phyloP scores from a whole-genome alignment of 148 eudicot genomes.

The Nepenthes gracilis region DNA sequence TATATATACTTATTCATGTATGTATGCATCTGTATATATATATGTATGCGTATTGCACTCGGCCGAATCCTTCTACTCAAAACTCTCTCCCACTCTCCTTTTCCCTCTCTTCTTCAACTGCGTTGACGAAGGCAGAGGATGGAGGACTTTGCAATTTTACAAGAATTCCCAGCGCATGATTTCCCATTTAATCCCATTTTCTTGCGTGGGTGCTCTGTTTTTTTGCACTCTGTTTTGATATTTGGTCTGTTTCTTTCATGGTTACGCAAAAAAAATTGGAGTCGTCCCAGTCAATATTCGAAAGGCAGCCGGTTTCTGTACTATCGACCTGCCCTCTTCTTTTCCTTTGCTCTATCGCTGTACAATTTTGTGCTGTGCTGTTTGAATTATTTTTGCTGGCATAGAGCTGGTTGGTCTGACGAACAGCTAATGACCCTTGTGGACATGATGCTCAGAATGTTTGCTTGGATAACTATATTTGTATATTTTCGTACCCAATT shows the following conservation, averaged over 20 bases:
- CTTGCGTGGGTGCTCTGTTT: slow-evolving; percentile 17
- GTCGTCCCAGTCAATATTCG: slow-evolving; percentile 4
- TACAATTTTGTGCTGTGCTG: slow-evolving; percentile 25
- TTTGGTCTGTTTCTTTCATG: slow-evolving; percentile 23
- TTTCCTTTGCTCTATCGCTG: slow-evolving; percentile 22
- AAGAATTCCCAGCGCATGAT: slow-evolving; percentile 1
- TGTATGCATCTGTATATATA: no score
- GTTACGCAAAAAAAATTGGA: slow-evolving; percentile 16
- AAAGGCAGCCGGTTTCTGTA: slow-evolving; percentile 17
- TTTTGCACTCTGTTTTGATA: slow-evolving; percentile 23
- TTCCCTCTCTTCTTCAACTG: no score
- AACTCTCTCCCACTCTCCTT: no score
- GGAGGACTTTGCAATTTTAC: no score
- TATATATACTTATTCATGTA: no score
- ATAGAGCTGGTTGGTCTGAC: slow-evolving; percentile 32
- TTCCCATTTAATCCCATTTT: slow-evolving; percentile 13
- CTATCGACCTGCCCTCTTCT: slow-evolving; percentile 21
- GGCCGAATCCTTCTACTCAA: no score
- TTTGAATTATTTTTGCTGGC: slow-evolving; percentile 39
- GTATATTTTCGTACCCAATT: slow-evolving; percentile 34
- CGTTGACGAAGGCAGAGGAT: no score
- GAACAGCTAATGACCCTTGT: slow-evolving; percentile 26
- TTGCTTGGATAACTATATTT: slow-evolving; percentile 34
- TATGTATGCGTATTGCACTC: no score
- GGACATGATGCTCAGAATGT: slow-evolving; percentile 23